Evolutionary conservation across 352 stramenopile species (phyloP).

Genomic region (Phytophthora tentaculata): DNA sequence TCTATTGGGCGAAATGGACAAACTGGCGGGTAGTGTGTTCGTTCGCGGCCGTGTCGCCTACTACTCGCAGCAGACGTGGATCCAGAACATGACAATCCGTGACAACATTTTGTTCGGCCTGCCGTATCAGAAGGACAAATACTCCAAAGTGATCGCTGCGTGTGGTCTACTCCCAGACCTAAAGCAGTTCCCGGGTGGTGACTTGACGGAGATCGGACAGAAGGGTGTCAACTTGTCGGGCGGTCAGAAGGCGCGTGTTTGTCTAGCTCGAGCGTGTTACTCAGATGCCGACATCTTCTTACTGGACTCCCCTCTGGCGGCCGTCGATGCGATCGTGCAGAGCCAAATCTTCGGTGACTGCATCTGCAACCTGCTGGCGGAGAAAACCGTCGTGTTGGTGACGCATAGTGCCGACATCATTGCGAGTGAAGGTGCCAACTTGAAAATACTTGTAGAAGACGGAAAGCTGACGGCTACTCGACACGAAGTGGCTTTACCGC

Average conservation of each 20-base stretch:
- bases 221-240: slow-evolving; percentile 95
- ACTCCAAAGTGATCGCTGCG: slow-evolving; percentile 58
- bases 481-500: slow-evolving; percentile 13
- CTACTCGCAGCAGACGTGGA: slow-evolving; percentile 90
- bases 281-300: slow-evolving; percentile 67
- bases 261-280: slow-evolving; percentile 71
- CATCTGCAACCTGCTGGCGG: slow-evolving; percentile 35
- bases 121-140: slow-evolving; percentile 51
- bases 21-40: slow-evolving; percentile 38
- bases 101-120: slow-evolving; percentile 95
- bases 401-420: slow-evolving; percentile 89
- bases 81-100: slow-evolving; percentile 94
- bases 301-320: slow-evolving; percentile 92
- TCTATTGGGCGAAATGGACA: slow-evolving; percentile 88
- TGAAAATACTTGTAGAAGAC: slow-evolving; percentile 37
- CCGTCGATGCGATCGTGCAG: slow-evolving; percentile 94
- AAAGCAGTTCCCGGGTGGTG: slow-evolving; percentile 78
- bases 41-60: slow-evolving; percentile 62
- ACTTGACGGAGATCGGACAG: slow-evolving; percentile 95
- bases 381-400: slow-evolving; percentile 88
- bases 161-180: slow-evolving; percentile 90
- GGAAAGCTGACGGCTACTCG: slow-evolving; percentile 26
- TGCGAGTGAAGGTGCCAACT: slow-evolving; percentile 30
- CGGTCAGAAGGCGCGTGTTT: slow-evolving; percentile 90
- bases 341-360: slow-evolving; percentile 86